Conservation (phyloP, 768 basidiomycete species). For the Trametes sanguinea region DNA sequence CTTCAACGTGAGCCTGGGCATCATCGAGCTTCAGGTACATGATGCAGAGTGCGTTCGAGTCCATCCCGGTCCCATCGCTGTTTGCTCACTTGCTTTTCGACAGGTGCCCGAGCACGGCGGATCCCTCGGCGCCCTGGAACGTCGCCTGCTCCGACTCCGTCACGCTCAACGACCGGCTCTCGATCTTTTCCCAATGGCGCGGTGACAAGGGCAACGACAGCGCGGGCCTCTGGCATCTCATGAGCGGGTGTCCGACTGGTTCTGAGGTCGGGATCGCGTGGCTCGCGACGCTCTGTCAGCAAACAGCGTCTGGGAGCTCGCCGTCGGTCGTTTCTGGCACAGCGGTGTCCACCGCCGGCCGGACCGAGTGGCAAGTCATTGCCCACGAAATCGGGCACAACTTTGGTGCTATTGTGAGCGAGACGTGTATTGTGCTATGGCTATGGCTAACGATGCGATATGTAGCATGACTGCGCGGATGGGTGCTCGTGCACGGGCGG, state of each 20-base stretch:
- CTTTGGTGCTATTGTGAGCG: slow-evolving; percentile 83
- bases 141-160: slow-evolving; percentile 55
- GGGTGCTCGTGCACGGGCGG: slow-evolving; percentile 54
- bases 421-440: neutral
- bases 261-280: slow-evolving; percentile 86
- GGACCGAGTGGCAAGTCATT: slow-evolving; percentile 81
- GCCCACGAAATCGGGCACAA: slow-evolving; percentile 87
- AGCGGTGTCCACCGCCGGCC: slow-evolving; percentile 75
- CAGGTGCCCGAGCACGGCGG: slow-evolving; percentile 59
- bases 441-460: neutral
- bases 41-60: slow-evolving; percentile 43
- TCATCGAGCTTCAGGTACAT: slow-evolving; percentile 77
- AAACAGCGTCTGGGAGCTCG: slow-evolving; percentile 46
- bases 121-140: slow-evolving; percentile 71
- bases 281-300: slow-evolving; percentile 77
- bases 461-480: slow-evolving; percentile 64
- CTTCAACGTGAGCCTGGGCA: slow-evolving; percentile 85
- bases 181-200: slow-evolving; percentile 81
- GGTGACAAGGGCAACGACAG: slow-evolving; percentile 71
- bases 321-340: slow-evolving; percentile 72
- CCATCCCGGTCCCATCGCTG: neutral
- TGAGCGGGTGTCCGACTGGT: slow-evolving; percentile 83
- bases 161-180: slow-evolving; percentile 70
- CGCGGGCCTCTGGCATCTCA: slow-evolving; percentile 84
- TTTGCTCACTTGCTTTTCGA: neutral